phyloP scores from a whole-genome alignment of 164 flowering plant species.

The Litsea cubeba region DNA sequence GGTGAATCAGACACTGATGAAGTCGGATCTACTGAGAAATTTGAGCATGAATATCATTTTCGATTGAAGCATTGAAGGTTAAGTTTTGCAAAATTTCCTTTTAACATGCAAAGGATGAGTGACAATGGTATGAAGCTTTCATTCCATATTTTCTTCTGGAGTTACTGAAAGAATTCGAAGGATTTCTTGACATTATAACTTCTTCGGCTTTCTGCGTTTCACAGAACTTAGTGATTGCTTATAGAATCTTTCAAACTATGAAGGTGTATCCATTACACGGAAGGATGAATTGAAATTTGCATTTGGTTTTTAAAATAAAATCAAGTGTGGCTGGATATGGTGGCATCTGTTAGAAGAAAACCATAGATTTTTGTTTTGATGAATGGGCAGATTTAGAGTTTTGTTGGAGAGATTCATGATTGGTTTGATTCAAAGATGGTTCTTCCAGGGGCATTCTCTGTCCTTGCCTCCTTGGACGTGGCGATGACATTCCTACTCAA shows the following conservation, averaged over 20 bases:
- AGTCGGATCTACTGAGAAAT: neutral
- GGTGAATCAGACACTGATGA: neutral
- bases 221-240: neutral
- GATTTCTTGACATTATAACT: too few species aligned
- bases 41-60: neutral
- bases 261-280: neutral
- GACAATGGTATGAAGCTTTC: neutral
- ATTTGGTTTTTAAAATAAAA: neutral
- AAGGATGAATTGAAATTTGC: neutral
- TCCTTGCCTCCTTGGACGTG: neutral
- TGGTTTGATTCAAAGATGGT: constrained; percentile 4
- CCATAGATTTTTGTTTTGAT: neutral
- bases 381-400: neutral
- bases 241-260: neutral
- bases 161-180: neutral
- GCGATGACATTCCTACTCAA: too few species aligned
- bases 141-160: neutral
- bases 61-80: neutral
- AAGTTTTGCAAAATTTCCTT: neutral
- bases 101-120: neutral
- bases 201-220: neutral
- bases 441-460: neutral
- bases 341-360: constrained; percentile 1
- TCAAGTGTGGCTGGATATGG: neutral
- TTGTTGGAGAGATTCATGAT: neutral